Evolutionary conservation across 495 filamentous ascomycete genomes (phyloP).

Genomic region (Acidiella bohemica): DNA sequence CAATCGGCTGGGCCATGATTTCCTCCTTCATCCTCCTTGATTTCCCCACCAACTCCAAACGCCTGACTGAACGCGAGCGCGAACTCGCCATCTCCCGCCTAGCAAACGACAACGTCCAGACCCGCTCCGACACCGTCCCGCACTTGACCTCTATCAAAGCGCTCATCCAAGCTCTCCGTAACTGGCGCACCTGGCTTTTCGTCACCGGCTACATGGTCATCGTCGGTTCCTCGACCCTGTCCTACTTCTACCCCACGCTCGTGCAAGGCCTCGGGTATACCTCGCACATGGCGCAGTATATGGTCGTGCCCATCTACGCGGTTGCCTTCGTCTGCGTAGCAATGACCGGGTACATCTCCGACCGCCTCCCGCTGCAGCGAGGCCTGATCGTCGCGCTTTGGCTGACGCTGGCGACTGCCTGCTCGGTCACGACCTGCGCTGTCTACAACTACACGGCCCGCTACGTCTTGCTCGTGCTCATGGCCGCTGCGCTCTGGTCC

Average conservation of each 20-base stretch:
- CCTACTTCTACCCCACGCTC: constrained; percentile 42
- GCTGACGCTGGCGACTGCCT: constrained; percentile 31
- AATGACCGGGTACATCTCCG: constrained; percentile 26
- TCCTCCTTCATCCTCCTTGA: constrained; percentile 45
- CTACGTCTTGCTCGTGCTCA: constrained; percentile 40
- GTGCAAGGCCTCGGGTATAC: constrained; percentile 35
- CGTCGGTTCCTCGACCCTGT: constrained; percentile 32
- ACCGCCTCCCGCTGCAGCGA: constrained; percentile 25
- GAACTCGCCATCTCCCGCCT: constrained; percentile 27
- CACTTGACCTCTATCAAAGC: constrained; percentile 17
- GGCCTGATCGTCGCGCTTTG: constrained; percentile 30
- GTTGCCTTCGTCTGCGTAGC: constrained; percentile 32
- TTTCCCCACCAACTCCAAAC: constrained; percentile 36
- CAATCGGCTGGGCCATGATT: constrained; percentile 36
- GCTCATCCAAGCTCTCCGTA: constrained; percentile 23
- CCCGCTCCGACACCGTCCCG: neutral
- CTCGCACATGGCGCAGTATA: constrained; percentile 31
- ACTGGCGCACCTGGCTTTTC: constrained; percentile 27
- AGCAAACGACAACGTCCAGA: constrained; percentile 18
- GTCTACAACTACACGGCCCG: constrained; percentile 36
- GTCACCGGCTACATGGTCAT: constrained; percentile 22
- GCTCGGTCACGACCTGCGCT: constrained; percentile 32
- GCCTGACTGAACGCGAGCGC: constrained; percentile 22
- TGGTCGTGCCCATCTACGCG: constrained; percentile 31
- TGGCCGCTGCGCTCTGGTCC: constrained; percentile 38